Percentiles rank a stretch among this genome's conserved stretches.
Evolutionary conservation across 192 early-diverging fungal genomes (phyloP).

Genomic region (Paraglomus brasilianum): DNA sequence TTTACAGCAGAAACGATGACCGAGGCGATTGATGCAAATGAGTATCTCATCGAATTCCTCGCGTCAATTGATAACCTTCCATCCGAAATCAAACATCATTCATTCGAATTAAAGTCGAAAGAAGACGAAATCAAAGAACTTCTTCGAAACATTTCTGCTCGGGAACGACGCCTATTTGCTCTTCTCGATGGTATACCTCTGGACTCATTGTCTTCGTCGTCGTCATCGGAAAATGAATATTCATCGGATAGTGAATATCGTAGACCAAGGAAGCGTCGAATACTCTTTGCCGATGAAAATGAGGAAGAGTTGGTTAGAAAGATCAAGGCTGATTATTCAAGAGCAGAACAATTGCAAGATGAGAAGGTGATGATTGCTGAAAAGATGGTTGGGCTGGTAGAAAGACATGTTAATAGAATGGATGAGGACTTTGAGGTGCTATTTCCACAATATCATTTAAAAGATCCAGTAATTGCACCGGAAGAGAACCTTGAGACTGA

Average conservation of each 20-base stretch:
- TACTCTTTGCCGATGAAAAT: not conserved
- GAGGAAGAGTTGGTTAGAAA: not conserved
- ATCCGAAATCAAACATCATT: slow-evolving; percentile 4
- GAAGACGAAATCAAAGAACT: slow-evolving; percentile 2
- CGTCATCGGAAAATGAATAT: not conserved
- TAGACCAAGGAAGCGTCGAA: not conserved
- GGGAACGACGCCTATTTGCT: not conserved
- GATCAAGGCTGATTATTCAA: not conserved
- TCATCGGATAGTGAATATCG: not conserved
- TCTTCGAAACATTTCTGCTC: not conserved
- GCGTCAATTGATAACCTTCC: slow-evolving; percentile 14
- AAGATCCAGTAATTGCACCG: not conserved
- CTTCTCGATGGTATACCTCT: not conserved
- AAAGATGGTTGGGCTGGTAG: not conserved
- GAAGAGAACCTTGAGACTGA: not conserved
- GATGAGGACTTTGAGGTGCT: slow-evolving; percentile 5
- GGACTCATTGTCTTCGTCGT: not conserved
- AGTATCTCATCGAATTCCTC: slow-evolving; percentile 7
- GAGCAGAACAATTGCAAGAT: not conserved
- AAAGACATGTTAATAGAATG: slow-evolving; percentile 6
- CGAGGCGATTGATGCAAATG: not conserved
- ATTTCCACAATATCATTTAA: not conserved
- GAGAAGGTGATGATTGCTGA: not conserved
- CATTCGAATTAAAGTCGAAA: not conserved
- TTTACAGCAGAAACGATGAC: not conserved